Percentiles rank a stretch among this genome's conserved stretches.
phyloP scores from a whole-genome alignment of 169 alveolate species.

The Plasmodium sp. region DNA sequence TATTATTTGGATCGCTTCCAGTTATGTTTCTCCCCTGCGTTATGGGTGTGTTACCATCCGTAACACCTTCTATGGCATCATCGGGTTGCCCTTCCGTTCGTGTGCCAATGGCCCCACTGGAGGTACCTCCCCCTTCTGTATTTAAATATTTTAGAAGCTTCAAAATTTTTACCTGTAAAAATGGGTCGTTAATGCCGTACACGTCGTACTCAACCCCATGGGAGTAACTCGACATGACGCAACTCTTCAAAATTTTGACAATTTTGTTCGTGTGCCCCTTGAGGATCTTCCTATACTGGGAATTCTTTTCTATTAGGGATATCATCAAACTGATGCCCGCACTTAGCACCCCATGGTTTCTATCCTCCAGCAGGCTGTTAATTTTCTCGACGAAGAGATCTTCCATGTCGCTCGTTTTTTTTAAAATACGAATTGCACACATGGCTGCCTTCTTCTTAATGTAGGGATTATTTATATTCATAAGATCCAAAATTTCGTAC shows the following conservation, averaged over 20 bases:
- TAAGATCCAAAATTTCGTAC: slow-evolving; percentile 91
- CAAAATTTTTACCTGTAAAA: slow-evolving; percentile 81
- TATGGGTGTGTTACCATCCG: neutral
- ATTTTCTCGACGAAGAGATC: slow-evolving; percentile 91
- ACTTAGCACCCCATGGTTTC: slow-evolving; percentile 96
- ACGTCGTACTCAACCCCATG: slow-evolving; percentile 79
- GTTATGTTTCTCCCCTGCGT: neutral
- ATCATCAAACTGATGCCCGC: slow-evolving; percentile 93
- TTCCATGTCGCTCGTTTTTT: slow-evolving; percentile 80
- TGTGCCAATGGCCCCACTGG: neutral
- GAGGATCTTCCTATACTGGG: slow-evolving; percentile 81
- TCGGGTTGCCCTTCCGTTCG: slow-evolving; percentile 17
- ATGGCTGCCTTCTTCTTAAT: slow-evolving; percentile 97
- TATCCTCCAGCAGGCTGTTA: slow-evolving; percentile 93
- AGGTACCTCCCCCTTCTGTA: slow-evolving; percentile 23
- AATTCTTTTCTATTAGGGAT: slow-evolving; percentile 92
- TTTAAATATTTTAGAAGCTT: slow-evolving; percentile 74
- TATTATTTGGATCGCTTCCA: neutral
- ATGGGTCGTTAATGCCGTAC: slow-evolving; percentile 82
- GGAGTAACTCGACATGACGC: slow-evolving; percentile 72
- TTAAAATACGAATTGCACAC: slow-evolving; percentile 87
- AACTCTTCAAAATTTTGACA: slow-evolving; percentile 75
- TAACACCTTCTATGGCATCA: slow-evolving; percentile 6
- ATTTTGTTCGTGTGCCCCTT: slow-evolving; percentile 70
- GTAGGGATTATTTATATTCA: slow-evolving; percentile 94